A percentile compares a stretch with the other conserved stretches of the same genome.
phyloP scores from a whole-genome alignment of 495 filamentous ascomycete species.

The Talaromyces nanjingensis region DNA sequence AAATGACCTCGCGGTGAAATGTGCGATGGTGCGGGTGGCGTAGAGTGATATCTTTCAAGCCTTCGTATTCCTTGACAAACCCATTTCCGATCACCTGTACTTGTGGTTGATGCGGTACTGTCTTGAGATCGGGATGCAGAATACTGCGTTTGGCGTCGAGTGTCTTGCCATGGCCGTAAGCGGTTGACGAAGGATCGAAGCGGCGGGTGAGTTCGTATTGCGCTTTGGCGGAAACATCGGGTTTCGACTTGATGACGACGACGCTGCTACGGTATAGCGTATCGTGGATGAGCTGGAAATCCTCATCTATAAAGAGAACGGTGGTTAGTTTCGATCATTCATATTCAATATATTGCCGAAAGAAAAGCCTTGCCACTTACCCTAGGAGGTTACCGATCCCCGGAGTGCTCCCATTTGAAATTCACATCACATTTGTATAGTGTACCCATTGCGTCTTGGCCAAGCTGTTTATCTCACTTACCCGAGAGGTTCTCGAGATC shows the following conservation, averaged over 20 bases:
- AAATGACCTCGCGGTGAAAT: conserved; percentile 60
- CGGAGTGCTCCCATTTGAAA: conserved; percentile 40
- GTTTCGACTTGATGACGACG: conserved; percentile 62
- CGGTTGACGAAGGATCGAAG: conserved; percentile 57
- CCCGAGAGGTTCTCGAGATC: conserved; percentile 54
- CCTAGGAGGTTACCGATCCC: conserved; percentile 48
- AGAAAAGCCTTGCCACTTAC: conserved; percentile 25
- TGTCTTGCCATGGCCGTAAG: conserved; percentile 68
- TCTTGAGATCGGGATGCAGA: conserved; percentile 71
- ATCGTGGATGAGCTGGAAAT: conserved; percentile 51
- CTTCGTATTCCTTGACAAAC: conserved; percentile 56
- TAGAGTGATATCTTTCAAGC: conserved; percentile 57
- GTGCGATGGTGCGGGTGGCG: conserved; percentile 67
- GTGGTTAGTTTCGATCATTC: conserved; percentile 6
- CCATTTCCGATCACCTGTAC: conserved; percentile 76
- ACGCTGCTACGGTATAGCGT: conserved; percentile 58
- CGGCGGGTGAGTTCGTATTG: conserved; percentile 64
- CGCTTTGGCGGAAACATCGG: conserved; percentile 51
- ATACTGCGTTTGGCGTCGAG: conserved; percentile 60
- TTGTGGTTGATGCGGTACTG: conserved; percentile 69
- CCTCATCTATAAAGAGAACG: conserved; percentile 34
- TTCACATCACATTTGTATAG: conserved; percentile 11
- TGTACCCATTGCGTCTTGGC: not conserved
- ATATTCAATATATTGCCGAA: not conserved
- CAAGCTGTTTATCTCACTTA: conserved; percentile 11